A percentile compares a stretch with the other conserved stretches of the same genome.
Evolutionary conservation across 208 protist species (phyloP).

Genomic region (Crithidia fasciculata): DNA sequence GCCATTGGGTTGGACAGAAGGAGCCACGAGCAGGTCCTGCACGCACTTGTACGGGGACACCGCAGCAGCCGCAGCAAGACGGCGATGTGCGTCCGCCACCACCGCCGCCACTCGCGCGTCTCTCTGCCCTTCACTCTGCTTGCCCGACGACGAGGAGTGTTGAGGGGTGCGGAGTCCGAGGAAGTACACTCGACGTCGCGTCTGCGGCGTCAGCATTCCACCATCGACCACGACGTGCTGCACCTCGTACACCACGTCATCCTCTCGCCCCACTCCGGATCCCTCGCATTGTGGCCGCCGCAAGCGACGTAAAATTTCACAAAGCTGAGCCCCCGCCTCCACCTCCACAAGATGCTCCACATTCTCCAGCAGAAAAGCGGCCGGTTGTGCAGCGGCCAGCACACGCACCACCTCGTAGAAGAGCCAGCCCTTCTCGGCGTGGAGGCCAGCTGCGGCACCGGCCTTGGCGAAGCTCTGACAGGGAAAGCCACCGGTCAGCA

Average conservation of each 20-base stretch:
- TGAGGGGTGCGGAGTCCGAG: slow-evolving; percentile 41
- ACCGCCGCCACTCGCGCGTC: slow-evolving; percentile 4
- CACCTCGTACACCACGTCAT: slow-evolving; percentile 31
- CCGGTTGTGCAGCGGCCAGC: slow-evolving; percentile 41
- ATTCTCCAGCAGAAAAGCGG: slow-evolving; percentile 86
- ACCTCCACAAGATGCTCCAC: slow-evolving; percentile 70
- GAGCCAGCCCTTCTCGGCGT: slow-evolving; percentile 61
- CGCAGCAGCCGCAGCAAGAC: background rate
- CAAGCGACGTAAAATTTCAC: slow-evolving; percentile 43
- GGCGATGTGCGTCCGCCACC: slow-evolving; percentile 16
- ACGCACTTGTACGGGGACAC: slow-evolving; percentile 18
- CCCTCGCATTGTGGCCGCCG: slow-evolving; percentile 13
- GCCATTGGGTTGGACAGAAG: background rate
- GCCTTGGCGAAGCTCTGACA: slow-evolving; percentile 86
- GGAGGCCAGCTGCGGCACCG: slow-evolving; percentile 52
- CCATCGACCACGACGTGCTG: slow-evolving; percentile 57
- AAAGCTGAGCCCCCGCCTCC: slow-evolving; percentile 52
- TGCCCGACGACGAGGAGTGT: background rate
- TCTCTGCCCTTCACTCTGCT: background rate
- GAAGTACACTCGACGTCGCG: slow-evolving; percentile 68
- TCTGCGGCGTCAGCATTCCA: slow-evolving; percentile 63
- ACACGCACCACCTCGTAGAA: slow-evolving; percentile 85
- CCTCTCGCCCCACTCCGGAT: background rate
- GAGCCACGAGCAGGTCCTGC: slow-evolving; percentile 17
- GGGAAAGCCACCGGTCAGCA: slow-evolving; percentile 84